phyloP scores from a whole-genome alignment of 352 stramenopile species.

The Phytopythium delawarense region DNA sequence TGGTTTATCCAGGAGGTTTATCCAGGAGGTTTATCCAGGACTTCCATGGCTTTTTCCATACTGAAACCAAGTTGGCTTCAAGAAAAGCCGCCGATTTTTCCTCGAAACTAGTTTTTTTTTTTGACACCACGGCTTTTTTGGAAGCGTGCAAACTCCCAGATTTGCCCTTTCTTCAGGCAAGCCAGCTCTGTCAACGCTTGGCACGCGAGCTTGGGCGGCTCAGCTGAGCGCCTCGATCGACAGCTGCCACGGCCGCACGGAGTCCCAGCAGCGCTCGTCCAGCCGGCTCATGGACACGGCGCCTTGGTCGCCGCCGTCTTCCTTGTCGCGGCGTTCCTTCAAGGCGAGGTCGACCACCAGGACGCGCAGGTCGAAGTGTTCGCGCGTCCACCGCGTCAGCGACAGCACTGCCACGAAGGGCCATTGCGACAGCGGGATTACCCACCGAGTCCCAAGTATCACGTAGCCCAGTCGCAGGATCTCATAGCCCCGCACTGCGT shows the following conservation, averaged over 20 bases:
- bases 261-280: background rate
- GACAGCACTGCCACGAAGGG: background rate
- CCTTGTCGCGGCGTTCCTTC: background rate
- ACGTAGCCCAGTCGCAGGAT: slow-evolving; percentile 3
- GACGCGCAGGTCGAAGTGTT: background rate
- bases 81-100: too few relatives aligned
- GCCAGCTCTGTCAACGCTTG: too few relatives aligned
- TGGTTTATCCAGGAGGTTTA: too few relatives aligned
- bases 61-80: too few relatives aligned
- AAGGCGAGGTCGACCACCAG: background rate
- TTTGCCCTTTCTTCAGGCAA: too few relatives aligned
- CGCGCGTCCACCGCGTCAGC: background rate
- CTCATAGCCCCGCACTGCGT: background rate
- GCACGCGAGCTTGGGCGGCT: too few relatives aligned
- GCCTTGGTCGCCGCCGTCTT: background rate
- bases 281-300: background rate
- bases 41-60: too few relatives aligned
- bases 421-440: slow-evolving; percentile 2
- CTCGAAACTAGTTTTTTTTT: too few relatives aligned
- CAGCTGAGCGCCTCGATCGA: background rate
- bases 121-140: too few relatives aligned
- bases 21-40: too few relatives aligned
- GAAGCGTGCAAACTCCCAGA: too few relatives aligned
- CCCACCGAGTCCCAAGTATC: background rate
- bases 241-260: background rate